Percentiles rank a stretch among this genome's conserved stretches.
These are phyloP conservation scores for Ampelocalamus luodianensis DNA, from an alignment of 176 grass and related monocot species.

Conservation along the genomic window DNA sequence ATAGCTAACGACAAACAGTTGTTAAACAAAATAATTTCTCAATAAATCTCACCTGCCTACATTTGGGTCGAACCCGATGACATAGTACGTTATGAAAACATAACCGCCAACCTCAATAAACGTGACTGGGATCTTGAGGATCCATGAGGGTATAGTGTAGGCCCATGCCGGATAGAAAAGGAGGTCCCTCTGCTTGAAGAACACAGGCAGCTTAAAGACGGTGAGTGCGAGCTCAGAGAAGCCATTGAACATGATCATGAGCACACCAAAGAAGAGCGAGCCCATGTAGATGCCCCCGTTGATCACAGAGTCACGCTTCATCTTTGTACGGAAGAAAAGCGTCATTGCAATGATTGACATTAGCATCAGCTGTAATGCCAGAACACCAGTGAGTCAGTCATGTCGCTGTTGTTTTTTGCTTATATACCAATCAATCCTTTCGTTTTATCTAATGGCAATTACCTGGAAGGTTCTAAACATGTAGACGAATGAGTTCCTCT, in stretches of 20 bases:
- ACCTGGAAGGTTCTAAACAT: conserved; percentile 82
- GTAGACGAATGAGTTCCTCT: conserved; percentile 96
- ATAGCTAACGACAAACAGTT: neutral
- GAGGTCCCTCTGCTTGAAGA: conserved; percentile 93
- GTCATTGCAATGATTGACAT: conserved; percentile 75
- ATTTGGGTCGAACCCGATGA: conserved; percentile 86
- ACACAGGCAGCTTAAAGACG: conserved; percentile 78
- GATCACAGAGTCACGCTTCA: conserved; percentile 48
- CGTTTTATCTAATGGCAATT: neutral
- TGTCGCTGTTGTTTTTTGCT: neutral
- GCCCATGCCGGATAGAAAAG: conserved; percentile 94
- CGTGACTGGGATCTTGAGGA: conserved; percentile 82
- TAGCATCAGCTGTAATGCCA: conserved; percentile 59
- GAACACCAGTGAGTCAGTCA: conserved; percentile 31
- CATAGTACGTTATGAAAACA: conserved; percentile 89
- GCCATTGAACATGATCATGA: conserved; percentile 89
- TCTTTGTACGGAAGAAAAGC: conserved; percentile 81
- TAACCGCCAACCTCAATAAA: conserved; percentile 74
- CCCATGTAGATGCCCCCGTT: conserved; percentile 66
- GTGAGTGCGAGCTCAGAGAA: conserved; percentile 73
- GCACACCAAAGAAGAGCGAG: conserved; percentile 71
- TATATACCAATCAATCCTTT: neutral
- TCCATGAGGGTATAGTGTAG: conserved; percentile 84
- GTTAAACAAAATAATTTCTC: conserved; percentile 25
- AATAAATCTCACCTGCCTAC: conserved; percentile 67